Percentiles rank a stretch among this genome's conserved stretches.
phyloP scores from a whole-genome alignment of 441 rosid genomes.

The Arabidopsis hybrid region DNA sequence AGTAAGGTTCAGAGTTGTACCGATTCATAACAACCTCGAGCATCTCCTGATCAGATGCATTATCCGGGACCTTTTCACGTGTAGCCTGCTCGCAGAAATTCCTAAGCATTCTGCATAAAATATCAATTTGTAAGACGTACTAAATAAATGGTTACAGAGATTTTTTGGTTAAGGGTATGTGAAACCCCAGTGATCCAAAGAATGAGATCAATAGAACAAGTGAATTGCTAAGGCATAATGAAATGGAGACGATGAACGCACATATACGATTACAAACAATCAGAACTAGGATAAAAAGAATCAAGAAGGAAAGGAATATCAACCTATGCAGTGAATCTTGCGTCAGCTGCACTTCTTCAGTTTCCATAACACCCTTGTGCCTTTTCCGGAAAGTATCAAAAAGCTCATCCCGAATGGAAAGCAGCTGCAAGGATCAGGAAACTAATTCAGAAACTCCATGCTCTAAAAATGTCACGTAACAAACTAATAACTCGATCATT shows the following conservation, averaged over 20 bases:
- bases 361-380: slow-evolving; percentile 89
- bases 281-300: slow-evolving; percentile 6
- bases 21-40: slow-evolving; percentile 93
- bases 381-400: slow-evolving; percentile 96
- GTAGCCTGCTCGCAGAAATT: slow-evolving; percentile 85
- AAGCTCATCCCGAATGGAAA: slow-evolving; percentile 91
- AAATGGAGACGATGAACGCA: not conserved
- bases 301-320: slow-evolving; percentile 29
- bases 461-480: slow-evolving; percentile 10
- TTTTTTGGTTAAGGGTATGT: not conserved
- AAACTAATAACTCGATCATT: slow-evolving; percentile 7
- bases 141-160: slow-evolving; percentile 1
- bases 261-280: slow-evolving; percentile 12
- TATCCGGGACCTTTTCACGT: slow-evolving; percentile 70
- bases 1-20: slow-evolving; percentile 49
- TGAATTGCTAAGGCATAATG: slow-evolving; percentile 16
- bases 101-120: slow-evolving; percentile 81
- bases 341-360: slow-evolving; percentile 89
- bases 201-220: slow-evolving; percentile 21
- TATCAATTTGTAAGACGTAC: slow-evolving; percentile 3
- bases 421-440: slow-evolving; percentile 60
- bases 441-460: slow-evolving; percentile 27
- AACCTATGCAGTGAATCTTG: slow-evolving; percentile 87
- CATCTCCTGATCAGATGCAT: slow-evolving; percentile 91
- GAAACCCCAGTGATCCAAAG: slow-evolving; percentile 4